phyloP scores from a whole-genome alignment of 148 eudicot species.

The Rhododendron kiyosumense region DNA sequence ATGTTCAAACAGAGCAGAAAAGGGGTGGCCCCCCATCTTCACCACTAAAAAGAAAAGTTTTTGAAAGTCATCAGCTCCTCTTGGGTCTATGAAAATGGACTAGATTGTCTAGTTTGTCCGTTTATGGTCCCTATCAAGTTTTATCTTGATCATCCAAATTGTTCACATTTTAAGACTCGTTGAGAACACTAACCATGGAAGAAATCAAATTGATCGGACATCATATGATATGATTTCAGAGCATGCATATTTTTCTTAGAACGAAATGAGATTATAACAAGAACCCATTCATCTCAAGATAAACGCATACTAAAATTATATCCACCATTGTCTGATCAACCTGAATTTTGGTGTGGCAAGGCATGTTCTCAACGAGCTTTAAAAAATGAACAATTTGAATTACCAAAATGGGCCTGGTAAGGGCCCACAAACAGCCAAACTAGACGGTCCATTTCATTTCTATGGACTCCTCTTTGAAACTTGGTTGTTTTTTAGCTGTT shows the following conservation, averaged over 20 bases:
- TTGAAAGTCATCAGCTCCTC: neutral
- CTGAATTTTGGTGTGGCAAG: no score
- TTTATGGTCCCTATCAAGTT: neutral
- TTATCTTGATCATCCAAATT: no score
- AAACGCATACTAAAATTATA: no score
- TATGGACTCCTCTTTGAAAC: neutral
- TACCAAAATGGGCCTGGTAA: neutral
- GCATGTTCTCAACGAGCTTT: neutral
- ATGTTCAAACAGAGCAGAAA: neutral
- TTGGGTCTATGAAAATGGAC: neutral
- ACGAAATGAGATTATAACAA: neutral
- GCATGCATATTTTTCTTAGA: no score
- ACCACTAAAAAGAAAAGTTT: neutral
- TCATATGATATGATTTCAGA: no score
- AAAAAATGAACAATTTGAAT: no score
- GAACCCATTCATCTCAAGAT: neutral
- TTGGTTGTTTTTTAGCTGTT: neutral
- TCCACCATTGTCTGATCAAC: neutral
- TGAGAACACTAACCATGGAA: neutral
- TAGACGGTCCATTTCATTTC: neutral
- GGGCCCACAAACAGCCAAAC: neutral
- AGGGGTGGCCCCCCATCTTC: neutral
- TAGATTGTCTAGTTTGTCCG: neutral
- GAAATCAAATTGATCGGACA: neutral
- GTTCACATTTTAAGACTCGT: neutral